phyloP scores from a whole-genome alignment of 148 eudicot genomes.

The Spergularia marina region DNA sequence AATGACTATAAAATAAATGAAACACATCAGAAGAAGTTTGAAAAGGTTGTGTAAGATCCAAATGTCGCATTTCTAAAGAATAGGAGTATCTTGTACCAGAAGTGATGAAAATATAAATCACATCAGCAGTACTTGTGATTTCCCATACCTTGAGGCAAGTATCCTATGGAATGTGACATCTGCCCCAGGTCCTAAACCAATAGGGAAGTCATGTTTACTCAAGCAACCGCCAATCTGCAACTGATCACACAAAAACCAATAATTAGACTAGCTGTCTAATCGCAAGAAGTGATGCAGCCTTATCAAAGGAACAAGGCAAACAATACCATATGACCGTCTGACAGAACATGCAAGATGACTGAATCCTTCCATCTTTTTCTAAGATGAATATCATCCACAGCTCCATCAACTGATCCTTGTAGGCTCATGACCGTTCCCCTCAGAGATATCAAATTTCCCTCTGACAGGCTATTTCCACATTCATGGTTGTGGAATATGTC shows the following conservation, averaged over 20 bases:
- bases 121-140: not conserved
- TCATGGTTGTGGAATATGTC: constrained; percentile 29
- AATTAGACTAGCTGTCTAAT: constrained; percentile 20
- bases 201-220: constrained; percentile 48
- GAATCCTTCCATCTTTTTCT: constrained; percentile 27
- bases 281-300: constrained; percentile 16
- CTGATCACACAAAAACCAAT: constrained; percentile 35
- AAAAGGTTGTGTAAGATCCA: no score
- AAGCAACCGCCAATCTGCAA: constrained; percentile 49
- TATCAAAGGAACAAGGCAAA: constrained; percentile 4
- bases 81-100: no score
- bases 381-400: constrained; percentile 26
- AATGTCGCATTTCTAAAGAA: no score
- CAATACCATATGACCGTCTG: constrained; percentile 51
- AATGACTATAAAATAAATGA: no score
- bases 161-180: constrained; percentile 65
- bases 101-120: not conserved
- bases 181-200: constrained; percentile 77
- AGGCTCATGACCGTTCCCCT: constrained; percentile 61
- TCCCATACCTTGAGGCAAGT: constrained; percentile 59
- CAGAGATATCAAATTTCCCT: constrained; percentile 63
- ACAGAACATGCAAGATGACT: constrained; percentile 59
- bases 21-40: no score
- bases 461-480: constrained; percentile 41
- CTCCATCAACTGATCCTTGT: constrained; percentile 33